Base-by-base conservation (phyloP, 2,329 filamentous ascomycete genomes). In the Hyphodiscus sp. region DNA sequence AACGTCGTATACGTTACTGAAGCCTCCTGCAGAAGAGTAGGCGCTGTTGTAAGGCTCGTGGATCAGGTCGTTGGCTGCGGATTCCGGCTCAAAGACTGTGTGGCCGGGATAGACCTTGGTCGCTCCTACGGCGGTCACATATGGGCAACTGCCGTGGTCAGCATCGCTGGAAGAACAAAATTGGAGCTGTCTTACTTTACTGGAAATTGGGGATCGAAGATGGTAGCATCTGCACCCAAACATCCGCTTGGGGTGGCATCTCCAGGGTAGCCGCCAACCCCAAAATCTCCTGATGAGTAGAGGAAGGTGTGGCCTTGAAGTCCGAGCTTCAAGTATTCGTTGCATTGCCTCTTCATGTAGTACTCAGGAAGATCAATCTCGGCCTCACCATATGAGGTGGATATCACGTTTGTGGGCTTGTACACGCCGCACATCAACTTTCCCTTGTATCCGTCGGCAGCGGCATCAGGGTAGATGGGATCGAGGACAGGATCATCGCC, bases 21-120 rank as follows among this genome's bases (percentile, higher is more conserved):
- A 94, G 66, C 92, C 88, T 50, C 83, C 73, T 11, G 83, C 83
- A n/a, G 80, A 85, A 73, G 91, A 89, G 67, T 95, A 81, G 71
- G 49, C 45, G 42, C 15, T 9, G 15, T 2, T 11, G 15, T 45
- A 52, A 41, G 95, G 67, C 2, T 69, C 71, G 55, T 75, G 69
- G 53, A 41, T 49, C 9, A 41, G 45, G 19, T 59, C 56, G 15
- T 63, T 54, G 11, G 58, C 58, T 52, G 75, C 74, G 38, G 69
- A 68, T 56, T 77, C 75, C 0, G 72, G 65, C 10, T 66, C 67
- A 19, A 45, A 46, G 13, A 64, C 58, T 18, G 60, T 62, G 45
- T 60, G 58, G 6, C 72, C 69, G 2, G 69, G 70, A 30, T 70
- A 70, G 49, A 74, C 69, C 60, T 75, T 68, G 0, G 78, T 80